A percentile compares a stretch with the other conserved stretches of the same genome.
These are phyloP conservation scores for Odonthalia washingtoniensis DNA, from an alignment of 31 red algal species.

Conservation along the genomic window DNA sequence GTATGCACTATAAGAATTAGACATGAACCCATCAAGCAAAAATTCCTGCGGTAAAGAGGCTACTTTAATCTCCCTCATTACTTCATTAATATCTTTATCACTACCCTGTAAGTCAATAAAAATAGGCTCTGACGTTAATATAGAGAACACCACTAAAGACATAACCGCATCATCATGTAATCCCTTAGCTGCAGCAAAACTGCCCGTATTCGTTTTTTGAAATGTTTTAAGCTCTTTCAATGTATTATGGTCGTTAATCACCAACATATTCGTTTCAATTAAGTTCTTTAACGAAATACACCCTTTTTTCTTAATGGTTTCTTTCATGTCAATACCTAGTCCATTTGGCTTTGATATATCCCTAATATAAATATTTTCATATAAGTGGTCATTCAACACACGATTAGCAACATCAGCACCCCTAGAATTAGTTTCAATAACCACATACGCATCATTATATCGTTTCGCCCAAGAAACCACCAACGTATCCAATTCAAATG, in stretches of 20 bases:
- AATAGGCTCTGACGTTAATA: too few relatives aligned
- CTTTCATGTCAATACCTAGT: conserved; percentile 7
- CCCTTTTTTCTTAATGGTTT: conserved; percentile 19
- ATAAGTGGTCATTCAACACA: conserved; percentile 7
- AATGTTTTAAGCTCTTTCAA: conserved; percentile 16
- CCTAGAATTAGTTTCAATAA: background rate
- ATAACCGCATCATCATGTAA: too few relatives aligned
- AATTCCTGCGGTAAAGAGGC: too few relatives aligned
- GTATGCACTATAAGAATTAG: too few relatives aligned
- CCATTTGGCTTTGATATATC: background rate
- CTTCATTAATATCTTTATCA: too few relatives aligned
- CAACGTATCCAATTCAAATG: background rate
- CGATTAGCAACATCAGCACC: background rate
- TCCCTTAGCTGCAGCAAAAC: too few relatives aligned
- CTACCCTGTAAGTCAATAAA: too few relatives aligned
- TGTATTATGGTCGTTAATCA: background rate
- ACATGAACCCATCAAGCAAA: too few relatives aligned
- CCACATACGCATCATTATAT: conserved; percentile 15
- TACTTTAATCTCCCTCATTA: too few relatives aligned
- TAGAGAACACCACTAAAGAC: too few relatives aligned
- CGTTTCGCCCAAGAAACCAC: background rate
- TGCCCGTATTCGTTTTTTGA: too few relatives aligned
- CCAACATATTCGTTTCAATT: conserved; percentile 7
- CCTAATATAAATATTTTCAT: conserved; percentile 6
- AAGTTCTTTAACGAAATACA: conserved; percentile 8